These are phyloP conservation scores for Neoscytalidium dimidiatum DNA, from an alignment of 2,329 filamentous ascomycete species.

Conservation along the genomic window DNA sequence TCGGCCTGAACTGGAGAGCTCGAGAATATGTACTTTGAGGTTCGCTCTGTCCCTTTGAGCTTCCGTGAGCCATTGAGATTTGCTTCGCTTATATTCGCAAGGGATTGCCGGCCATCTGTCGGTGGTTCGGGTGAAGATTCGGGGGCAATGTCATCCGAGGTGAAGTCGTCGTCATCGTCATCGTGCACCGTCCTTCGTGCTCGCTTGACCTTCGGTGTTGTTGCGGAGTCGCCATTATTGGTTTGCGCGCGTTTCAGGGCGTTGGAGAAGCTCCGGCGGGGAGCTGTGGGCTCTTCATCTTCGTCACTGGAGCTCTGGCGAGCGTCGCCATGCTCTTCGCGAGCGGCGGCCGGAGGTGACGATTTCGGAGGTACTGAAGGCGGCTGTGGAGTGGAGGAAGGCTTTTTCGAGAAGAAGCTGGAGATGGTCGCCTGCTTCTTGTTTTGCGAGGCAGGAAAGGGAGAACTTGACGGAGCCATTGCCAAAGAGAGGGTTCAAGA, in stretches of 20 bases:
- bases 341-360: neutral
- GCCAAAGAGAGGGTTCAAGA: constrained; percentile 8
- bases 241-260: constrained; percentile 49
- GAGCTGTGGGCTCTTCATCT: neutral
- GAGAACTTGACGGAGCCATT: constrained; percentile 41
- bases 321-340: neutral
- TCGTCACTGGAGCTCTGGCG: neutral
- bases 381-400: constrained; percentile 33
- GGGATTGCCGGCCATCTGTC: constrained; percentile 24
- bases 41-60: constrained; percentile 47
- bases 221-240: neutral
- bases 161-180: constrained; percentile 41
- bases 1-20: constrained; percentile 44
- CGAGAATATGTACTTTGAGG: constrained; percentile 62
- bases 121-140: neutral
- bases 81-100: constrained; percentile 28
- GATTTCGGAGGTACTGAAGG: neutral
- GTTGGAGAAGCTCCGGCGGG: constrained; percentile 30
- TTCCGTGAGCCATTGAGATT: constrained; percentile 33
- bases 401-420: constrained; percentile 70
- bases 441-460: constrained; percentile 38
- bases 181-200: constrained; percentile 19
- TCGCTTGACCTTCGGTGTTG: constrained; percentile 3
- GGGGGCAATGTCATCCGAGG: constrained; percentile 36
- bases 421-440: constrained; percentile 83